phyloP scores from a whole-genome alignment of 805 yeast species.

The Yamadazyma sp. region DNA sequence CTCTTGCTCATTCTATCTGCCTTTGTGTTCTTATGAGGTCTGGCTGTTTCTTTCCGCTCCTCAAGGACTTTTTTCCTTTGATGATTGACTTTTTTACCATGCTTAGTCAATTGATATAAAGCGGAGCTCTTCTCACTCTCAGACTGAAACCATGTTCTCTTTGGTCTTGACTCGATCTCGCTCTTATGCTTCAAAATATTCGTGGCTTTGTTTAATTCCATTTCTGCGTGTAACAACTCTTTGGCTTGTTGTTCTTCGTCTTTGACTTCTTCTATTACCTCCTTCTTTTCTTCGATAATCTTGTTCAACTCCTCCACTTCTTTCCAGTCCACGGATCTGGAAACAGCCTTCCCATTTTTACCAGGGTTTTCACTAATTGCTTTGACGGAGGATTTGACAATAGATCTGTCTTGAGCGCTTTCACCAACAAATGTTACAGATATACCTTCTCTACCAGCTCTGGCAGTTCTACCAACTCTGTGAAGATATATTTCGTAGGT shows the following conservation, averaged over 20 bases:
- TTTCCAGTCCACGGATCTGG: slow-evolving; percentile 88
- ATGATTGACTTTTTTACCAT: slow-evolving; percentile 58
- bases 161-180: slow-evolving; percentile 88
- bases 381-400: slow-evolving; percentile 88
- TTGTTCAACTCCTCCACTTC: slow-evolving; percentile 70
- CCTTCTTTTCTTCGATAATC: slow-evolving; percentile 58
- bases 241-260: slow-evolving; percentile 88
- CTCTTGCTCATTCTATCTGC: slow-evolving; percentile 52
- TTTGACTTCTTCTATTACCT: slow-evolving; percentile 69
- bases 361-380: slow-evolving; percentile 44
- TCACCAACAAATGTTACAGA: slow-evolving; percentile 95
- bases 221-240: slow-evolving; percentile 83
- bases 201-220: slow-evolving; percentile 83
- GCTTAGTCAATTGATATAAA: slow-evolving; percentile 42
- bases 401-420: slow-evolving; percentile 76
- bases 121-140: slow-evolving; percentile 51
- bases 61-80: slow-evolving; percentile 73
- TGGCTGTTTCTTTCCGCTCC: slow-evolving; percentile 50
- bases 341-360: slow-evolving; percentile 64
- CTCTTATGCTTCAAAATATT: slow-evolving; percentile 75
- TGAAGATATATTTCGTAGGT: slow-evolving; percentile 88
- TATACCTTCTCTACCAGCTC: slow-evolving; percentile 96
- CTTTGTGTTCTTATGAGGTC: slow-evolving; percentile 80
- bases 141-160: slow-evolving; percentile 92
- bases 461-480: slow-evolving; percentile 98